A percentile compares a stretch with the other conserved stretches of the same genome.
Conservation (phyloP, 129 eudicot genomes). For the Logfia minima region DNA sequence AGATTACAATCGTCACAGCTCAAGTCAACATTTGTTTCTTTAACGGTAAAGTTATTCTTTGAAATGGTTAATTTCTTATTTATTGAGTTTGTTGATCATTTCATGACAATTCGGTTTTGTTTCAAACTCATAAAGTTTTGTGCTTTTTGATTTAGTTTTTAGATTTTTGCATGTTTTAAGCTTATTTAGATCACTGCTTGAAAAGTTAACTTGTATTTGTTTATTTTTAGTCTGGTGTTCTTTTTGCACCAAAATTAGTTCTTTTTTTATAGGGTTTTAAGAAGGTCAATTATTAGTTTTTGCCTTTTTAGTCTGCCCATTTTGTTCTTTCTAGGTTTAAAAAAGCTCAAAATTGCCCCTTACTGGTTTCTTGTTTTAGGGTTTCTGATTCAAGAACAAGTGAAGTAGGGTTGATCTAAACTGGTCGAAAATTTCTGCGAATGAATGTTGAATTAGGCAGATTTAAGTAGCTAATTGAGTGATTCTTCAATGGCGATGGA, state of each 20-base stretch:
- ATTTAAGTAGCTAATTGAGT: slow-evolving; percentile 18
- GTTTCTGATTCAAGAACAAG: slow-evolving; percentile 17
- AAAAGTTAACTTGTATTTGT: slow-evolving; percentile 4
- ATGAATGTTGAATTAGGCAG: background rate
- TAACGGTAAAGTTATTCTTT: slow-evolving; percentile 23
- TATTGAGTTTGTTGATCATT: background rate
- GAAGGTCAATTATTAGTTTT: background rate
- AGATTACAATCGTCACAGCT: background rate
- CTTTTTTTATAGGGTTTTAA: slow-evolving; percentile 16
- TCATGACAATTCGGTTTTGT: slow-evolving; percentile 1
- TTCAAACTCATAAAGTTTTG: background rate
- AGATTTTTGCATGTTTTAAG: background rate
- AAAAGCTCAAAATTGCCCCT: background rate
- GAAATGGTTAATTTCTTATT: background rate
- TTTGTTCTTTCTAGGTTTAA: background rate
- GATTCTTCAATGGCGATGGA: slow-evolving; percentile 45
- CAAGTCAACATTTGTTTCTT: slow-evolving; percentile 13
- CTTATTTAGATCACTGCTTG: slow-evolving; percentile 14
- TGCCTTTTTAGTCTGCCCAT: background rate
- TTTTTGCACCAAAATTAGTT: slow-evolving; percentile 5
- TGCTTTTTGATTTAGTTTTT: background rate
- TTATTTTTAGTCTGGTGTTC: background rate
- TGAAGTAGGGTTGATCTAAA: slow-evolving; percentile 18
- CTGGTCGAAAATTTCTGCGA: background rate
- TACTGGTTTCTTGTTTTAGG: background rate